Evolutionary conservation across 1,284 basidiomycete genomes (phyloP).

Genomic region (Tilletiaria anomala): DNA sequence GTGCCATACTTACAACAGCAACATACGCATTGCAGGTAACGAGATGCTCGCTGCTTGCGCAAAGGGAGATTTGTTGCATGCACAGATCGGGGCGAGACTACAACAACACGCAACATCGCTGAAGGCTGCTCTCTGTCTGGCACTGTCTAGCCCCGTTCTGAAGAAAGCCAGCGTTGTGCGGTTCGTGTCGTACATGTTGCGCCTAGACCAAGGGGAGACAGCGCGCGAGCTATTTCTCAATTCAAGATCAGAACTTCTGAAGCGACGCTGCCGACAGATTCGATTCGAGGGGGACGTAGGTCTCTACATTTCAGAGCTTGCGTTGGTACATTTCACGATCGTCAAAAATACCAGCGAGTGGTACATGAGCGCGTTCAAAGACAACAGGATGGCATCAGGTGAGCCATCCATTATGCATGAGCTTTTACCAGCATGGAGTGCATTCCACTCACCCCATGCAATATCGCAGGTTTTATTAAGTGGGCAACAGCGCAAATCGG

Average conservation of each 20-base stretch:
- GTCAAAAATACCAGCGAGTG: conserved; percentile 94
- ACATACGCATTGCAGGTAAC: conserved; percentile 45
- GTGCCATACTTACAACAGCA: too few species aligned
- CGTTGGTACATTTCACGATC: conserved; percentile 68
- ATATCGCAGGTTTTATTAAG: conserved; percentile 62
- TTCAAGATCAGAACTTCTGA: conserved; percentile 62
- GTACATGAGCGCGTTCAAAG: conserved; percentile 89
- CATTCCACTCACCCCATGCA: neutral
- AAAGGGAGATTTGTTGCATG: conserved; percentile 17
- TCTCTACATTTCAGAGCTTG: conserved; percentile 59
- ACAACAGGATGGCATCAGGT: conserved; percentile 75
- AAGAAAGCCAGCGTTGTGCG: conserved; percentile 61
- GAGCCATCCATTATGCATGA: too few species aligned
- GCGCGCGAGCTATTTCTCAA: conserved; percentile 71
- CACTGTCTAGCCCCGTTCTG: conserved; percentile 59
- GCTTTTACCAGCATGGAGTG: too few species aligned
- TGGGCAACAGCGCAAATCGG: conserved; percentile 84
- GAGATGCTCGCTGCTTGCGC: conserved; percentile 49
- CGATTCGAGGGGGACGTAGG: conserved; percentile 79
- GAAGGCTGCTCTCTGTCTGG: conserved; percentile 56
- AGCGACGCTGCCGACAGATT: conserved; percentile 64
- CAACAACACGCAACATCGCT: conserved; percentile 41
- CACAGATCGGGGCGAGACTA: conserved; percentile 11
- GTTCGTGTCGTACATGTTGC: conserved; percentile 58
- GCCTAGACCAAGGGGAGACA: conserved; percentile 60